A percentile compares a stretch with the other conserved stretches of the same genome.
Evolutionary conservation across 2,329 filamentous ascomycete genomes (phyloP).

Genomic region (Botryotinia calthae): DNA sequence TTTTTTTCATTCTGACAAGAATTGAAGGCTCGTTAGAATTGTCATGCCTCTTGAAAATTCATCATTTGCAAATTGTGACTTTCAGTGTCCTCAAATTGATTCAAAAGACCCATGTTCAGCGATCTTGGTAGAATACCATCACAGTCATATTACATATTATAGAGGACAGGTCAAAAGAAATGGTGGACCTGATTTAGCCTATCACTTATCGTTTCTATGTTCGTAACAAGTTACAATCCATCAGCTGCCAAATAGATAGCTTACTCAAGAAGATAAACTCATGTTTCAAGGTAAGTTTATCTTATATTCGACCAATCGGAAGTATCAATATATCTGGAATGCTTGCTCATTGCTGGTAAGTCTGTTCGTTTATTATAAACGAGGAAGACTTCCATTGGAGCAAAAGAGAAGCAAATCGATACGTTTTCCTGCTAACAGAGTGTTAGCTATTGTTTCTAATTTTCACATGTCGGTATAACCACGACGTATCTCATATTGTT

Average conservation of each 20-base stretch:
- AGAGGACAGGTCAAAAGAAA: neutral
- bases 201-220: neutral
- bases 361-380: neutral
- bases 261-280: neutral
- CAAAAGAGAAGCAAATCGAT: neutral
- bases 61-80: neutral
- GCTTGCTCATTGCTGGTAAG: neutral
- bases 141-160: neutral
- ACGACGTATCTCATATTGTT: neutral
- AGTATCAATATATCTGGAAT: neutral
- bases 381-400: accelerated
- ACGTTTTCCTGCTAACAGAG: neutral
- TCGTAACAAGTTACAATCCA: neutral
- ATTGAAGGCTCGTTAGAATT: neutral
- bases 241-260: neutral
- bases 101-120: too few relatives aligned
- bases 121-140: neutral
- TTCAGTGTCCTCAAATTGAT: neutral
- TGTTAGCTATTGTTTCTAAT: neutral
- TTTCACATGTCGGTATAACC: neutral
- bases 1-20: neutral
- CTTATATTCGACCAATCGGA: neutral
- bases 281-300: neutral
- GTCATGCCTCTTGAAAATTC: neutral
- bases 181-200: neutral